These are phyloP conservation scores for Agrocybe praecox DNA, from an alignment of 768 basidiomycete species.

Conservation along the genomic window DNA sequence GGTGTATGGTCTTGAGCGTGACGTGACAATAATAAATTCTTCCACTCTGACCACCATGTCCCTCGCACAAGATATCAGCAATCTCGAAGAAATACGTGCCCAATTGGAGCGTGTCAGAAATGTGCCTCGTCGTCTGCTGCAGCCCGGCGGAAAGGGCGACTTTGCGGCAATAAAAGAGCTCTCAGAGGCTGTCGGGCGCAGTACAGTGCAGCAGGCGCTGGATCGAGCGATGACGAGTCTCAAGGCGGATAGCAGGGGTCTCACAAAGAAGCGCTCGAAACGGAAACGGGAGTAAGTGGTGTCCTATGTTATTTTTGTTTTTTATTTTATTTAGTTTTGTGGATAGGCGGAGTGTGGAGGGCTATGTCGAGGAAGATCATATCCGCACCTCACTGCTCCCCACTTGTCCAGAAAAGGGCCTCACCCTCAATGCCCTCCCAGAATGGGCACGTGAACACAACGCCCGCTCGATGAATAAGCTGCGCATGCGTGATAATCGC, in stretches of 20 bases:
- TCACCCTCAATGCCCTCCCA: conserved; percentile 48
- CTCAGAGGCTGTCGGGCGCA: conserved; percentile 47
- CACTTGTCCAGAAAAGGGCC: conserved; percentile 33
- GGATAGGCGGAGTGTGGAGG: conserved; percentile 14
- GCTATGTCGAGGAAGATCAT: conserved; percentile 30
- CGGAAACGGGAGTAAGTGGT: conserved; percentile 58
- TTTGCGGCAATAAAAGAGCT: conserved; percentile 28
- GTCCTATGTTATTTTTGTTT: neutral
- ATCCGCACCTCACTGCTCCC: conserved; percentile 45
- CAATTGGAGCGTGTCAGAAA: conserved; percentile 20
- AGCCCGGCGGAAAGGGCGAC: conserved; percentile 10
- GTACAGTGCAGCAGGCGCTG: conserved; percentile 61
- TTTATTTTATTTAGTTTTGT: neutral
- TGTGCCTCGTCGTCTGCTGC: conserved; percentile 21
- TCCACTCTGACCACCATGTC: conserved; percentile 13
- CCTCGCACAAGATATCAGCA: conserved; percentile 19
- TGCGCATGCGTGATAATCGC: conserved; percentile 60
- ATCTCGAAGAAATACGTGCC: conserved; percentile 17
- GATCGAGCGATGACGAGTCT: conserved; percentile 57
- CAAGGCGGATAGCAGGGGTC: conserved; percentile 48
- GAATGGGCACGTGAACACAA: conserved; percentile 66
- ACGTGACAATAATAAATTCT: conserved; percentile 8
- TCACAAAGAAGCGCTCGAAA: conserved; percentile 50
- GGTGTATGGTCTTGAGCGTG: conserved; percentile 38
- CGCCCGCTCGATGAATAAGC: conserved; percentile 37